Evolutionary conservation across 2,329 filamentous ascomycete species (phyloP).

Genomic region (Cladophialophora exuberans): DNA sequence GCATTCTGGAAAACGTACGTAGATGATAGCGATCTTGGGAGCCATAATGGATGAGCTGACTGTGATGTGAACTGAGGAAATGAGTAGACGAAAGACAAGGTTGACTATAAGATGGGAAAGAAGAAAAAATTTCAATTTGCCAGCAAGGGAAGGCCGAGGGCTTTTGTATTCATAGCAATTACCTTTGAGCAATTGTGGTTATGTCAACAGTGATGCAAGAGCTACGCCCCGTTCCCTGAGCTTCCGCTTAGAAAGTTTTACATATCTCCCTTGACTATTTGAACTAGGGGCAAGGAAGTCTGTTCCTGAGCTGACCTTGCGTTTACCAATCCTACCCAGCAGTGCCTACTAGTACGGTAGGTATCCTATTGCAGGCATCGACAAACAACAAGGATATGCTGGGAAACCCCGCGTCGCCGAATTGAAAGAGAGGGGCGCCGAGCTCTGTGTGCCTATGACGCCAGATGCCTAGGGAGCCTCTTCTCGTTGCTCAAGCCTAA

Average conservation of each 20-base stretch:
- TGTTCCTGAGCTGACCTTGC: slow-evolving; percentile 2
- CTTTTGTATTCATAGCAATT: slow-evolving; percentile 15
- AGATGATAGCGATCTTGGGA: slow-evolving; percentile 90
- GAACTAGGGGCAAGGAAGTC: background rate
- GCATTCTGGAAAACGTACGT: slow-evolving; percentile 59
- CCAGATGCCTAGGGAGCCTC: too few species aligned
- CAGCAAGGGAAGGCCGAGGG: background rate
- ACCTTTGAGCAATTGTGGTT: background rate
- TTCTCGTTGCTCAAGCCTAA: too few species aligned
- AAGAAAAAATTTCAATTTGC: background rate
- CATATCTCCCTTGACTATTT: background rate
- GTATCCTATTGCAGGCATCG: background rate
- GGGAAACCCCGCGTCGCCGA: background rate
- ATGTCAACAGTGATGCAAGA: background rate
- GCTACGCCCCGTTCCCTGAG: background rate
- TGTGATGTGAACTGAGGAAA: background rate
- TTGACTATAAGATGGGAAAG: background rate
- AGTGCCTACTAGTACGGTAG: too few species aligned
- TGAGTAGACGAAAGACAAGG: background rate
- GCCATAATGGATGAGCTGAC: slow-evolving; percentile 78
- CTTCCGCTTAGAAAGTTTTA: too few species aligned
- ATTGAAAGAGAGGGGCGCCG: too few species aligned
- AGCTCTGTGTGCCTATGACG: too few species aligned
- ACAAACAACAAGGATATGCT: background rate
- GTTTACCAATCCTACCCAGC: slow-evolving; percentile 10